Percentiles rank a stretch among this genome's conserved stretches.
These are phyloP conservation scores for Globisporangium splendens DNA, from an alignment of 352 stramenopile genomes.

Conservation along the genomic window DNA sequence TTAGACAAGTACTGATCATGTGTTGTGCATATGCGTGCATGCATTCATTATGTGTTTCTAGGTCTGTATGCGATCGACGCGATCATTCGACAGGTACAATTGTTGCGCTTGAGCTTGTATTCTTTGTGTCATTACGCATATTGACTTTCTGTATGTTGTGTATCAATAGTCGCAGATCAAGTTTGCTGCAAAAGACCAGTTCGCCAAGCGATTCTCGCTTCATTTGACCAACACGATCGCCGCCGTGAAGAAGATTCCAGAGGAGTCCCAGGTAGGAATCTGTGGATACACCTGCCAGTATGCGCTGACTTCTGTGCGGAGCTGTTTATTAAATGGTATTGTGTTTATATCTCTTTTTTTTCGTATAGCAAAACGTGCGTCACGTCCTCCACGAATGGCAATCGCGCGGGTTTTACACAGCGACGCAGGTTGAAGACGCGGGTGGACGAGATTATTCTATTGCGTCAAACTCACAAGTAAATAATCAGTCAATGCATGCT, in stretches of 20 bases:
- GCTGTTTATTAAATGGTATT: background rate
- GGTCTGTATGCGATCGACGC: conserved; percentile 81
- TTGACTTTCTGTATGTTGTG: conserved; percentile 1
- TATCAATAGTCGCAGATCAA: conserved; percentile 57
- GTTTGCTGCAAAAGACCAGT: conserved; percentile 58
- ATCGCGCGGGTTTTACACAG: conserved; percentile 64
- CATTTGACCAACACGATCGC: conserved; percentile 70
- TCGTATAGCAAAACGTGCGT: conserved; percentile 42
- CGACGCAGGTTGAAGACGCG: conserved; percentile 54
- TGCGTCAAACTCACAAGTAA: conserved; percentile 14
- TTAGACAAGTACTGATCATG: background rate
- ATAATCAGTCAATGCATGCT: background rate
- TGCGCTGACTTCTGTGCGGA: background rate
- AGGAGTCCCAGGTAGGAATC: conserved; percentile 46
- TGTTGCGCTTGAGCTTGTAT: background rate
- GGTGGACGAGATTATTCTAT: conserved; percentile 40
- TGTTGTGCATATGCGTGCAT: conserved; percentile 3
- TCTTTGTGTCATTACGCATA: background rate
- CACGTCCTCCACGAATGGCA: conserved; percentile 83
- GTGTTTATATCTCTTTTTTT: conserved; percentile 1
- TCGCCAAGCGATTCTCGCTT: conserved; percentile 76
- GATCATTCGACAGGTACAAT: conserved; percentile 70
- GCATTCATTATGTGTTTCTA: conserved; percentile 17
- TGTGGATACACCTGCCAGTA: background rate
- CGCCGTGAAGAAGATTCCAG: conserved; percentile 65